Conservation (phyloP, 2,329 filamentous ascomycete genomes). For the Paracorniculantispora psalliotae region DNA sequence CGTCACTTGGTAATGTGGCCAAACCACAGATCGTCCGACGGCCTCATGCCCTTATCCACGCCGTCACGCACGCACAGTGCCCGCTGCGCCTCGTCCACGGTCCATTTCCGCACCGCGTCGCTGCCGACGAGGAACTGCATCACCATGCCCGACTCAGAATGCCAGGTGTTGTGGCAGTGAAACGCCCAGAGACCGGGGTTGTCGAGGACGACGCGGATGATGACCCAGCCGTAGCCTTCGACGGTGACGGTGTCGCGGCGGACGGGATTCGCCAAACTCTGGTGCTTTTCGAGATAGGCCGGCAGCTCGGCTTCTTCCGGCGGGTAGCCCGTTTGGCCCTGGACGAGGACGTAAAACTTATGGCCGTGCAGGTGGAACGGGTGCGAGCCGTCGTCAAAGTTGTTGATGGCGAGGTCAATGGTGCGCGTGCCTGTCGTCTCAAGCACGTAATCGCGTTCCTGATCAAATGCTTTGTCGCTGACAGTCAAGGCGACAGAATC, state of each 20-base stretch:
- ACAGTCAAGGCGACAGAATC: conserved; percentile 16
- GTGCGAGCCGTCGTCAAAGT: conserved; percentile 47
- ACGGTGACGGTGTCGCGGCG: conserved; percentile 43
- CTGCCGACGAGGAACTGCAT: conserved; percentile 49
- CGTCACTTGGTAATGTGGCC: conserved; percentile 22
- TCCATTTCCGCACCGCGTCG: conserved; percentile 26
- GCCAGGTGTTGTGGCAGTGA: conserved; percentile 57
- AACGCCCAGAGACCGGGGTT: conserved; percentile 56
- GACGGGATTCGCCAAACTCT: conserved; percentile 27
- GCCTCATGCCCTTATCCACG: conserved; percentile 28
- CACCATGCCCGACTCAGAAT: conserved; percentile 51
- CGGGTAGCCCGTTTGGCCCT: conserved; percentile 31
- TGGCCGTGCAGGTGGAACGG: conserved; percentile 56
- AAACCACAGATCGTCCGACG: conserved; percentile 33
- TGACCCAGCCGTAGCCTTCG: conserved; percentile 49
- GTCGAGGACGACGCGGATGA: conserved; percentile 51
- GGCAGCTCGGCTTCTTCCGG: conserved; percentile 24
- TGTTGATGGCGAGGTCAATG: conserved; percentile 54
- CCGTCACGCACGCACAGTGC: conserved; percentile 27
- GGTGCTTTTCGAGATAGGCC: conserved; percentile 20
- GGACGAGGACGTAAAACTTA: conserved; percentile 44
- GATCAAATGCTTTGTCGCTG: conserved; percentile 28
- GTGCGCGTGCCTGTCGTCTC: conserved; percentile 47
- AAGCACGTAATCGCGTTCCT: conserved; percentile 36
- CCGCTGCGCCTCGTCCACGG: conserved; percentile 18